Evolutionary conservation across 2,329 filamentous ascomycete genomes (phyloP), one percentile per base, ranked within the genome.

Genomic region (Fusarium equiseti): DNA sequence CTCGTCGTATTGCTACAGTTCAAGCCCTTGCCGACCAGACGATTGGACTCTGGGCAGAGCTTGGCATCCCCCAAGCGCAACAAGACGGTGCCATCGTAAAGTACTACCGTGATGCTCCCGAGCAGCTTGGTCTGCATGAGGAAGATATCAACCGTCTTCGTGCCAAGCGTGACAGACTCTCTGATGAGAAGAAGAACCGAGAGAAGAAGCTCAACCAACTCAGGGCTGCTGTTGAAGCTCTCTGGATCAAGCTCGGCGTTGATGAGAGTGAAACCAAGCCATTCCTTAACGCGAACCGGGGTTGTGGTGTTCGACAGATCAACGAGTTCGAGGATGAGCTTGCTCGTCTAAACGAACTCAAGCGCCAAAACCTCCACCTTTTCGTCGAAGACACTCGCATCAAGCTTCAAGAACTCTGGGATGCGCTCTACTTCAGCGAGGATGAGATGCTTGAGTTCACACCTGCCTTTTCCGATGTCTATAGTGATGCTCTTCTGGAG

Each of bases 361-460:
- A 99, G 85, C 88, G 92, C 75, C 93, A 99, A 79, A 98, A 99
- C 76, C 86, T 99, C 68, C 95, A 98, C 78, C 82, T 98, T 7
- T 99, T 99, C 76, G 94, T 99, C 13, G 96, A 98, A 79, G 96
- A 99, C 82, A 92, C 95, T 22, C 89, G 97, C 43, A 92, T 90
- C 81, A 93, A 93, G 78, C 87, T 99, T 13, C 95, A 98, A 80
- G 95, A 97, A 77, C 88, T 99, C 1, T 99, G 97, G 96, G 96
- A 99, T 78, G 86, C 89, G 1, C 84, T 99, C 3, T 98, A 96
- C 83, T 95, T 97, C 77, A 97, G 93, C 0, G 96, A 99, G 78
- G 96, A 99, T 76, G 96, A 99, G 82, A 98, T 98, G 95, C 89
- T 98, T 60, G 95, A 98, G 73, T 99, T 99, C 75, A 96, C 95